Conservation (phyloP, 225 moss, liverwort and hornwort genomes). For the Pleurozium schreberi region DNA sequence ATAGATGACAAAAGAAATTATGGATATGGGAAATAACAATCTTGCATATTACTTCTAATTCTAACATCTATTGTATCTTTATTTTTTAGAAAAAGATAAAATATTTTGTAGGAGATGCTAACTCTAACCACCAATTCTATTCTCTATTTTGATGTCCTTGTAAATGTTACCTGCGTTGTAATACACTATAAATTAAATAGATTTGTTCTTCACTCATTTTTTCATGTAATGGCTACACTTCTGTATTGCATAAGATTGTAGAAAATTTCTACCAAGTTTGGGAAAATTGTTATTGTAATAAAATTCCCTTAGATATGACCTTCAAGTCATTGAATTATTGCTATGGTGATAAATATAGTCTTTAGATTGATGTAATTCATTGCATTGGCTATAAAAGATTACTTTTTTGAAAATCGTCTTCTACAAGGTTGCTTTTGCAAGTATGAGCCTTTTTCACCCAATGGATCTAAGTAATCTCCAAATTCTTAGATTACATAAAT, state of each 20-base stretch:
- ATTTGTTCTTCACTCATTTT: background rate
- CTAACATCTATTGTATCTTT: background rate
- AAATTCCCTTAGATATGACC: background rate
- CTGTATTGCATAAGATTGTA: too few relatives aligned
- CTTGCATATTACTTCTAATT: background rate
- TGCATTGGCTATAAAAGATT: fast-evolving
- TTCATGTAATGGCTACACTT: background rate
- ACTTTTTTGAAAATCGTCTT: background rate
- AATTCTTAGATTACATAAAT: background rate
- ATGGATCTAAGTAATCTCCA: background rate
- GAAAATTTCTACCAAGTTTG: too few relatives aligned
- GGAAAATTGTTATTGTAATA: too few relatives aligned
- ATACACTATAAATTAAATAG: background rate
- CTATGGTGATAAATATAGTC: background rate
- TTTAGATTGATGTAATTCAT: background rate
- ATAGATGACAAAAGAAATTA: background rate
- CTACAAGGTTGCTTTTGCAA: background rate
- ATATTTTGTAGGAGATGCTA: background rate
- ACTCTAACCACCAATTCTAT: fast-evolving
- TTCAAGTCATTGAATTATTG: background rate
- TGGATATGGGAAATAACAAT: background rate
- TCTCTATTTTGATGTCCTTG: background rate
- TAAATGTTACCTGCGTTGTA: background rate
- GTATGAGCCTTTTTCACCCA: background rate
- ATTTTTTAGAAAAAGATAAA: background rate